phyloP scores from a whole-genome alignment of 208 protist genomes.

The Wallacemonas sp. region DNA sequence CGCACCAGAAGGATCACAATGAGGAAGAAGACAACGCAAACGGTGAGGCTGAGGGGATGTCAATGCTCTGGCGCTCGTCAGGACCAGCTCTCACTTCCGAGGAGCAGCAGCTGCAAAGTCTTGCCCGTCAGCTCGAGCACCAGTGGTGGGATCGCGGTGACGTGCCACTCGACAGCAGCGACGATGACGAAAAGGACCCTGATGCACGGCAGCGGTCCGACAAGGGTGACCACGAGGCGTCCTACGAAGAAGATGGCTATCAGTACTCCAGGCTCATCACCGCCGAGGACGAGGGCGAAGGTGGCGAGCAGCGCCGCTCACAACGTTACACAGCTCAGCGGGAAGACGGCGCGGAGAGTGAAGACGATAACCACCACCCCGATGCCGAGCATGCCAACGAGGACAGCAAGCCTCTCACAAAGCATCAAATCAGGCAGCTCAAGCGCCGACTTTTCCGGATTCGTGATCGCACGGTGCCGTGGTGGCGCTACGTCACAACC shows the following conservation, averaged over 20 bases:
- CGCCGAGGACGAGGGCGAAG: background rate
- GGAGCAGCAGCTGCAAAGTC: background rate
- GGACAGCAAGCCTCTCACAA: background rate
- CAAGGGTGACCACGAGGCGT: background rate
- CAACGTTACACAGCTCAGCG: too few relatives aligned
- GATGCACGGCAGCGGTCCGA: slow-evolving; percentile 8
- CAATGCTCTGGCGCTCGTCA: background rate
- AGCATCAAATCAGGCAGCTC: slow-evolving; percentile 8
- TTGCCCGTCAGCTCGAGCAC: background rate
- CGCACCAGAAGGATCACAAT: background rate
- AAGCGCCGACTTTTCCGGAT: slow-evolving; percentile 48
- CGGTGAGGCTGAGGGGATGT: background rate
- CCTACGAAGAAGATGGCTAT: slow-evolving; percentile 8
- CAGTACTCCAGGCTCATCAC: slow-evolving; percentile 5
- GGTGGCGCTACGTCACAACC: slow-evolving; percentile 85
- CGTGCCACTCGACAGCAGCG: slow-evolving; percentile 1
- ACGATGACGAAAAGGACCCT: slow-evolving; percentile 29
- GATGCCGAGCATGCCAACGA: background rate
- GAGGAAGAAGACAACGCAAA: background rate
- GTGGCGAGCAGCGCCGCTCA: background rate
- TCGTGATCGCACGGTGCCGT: slow-evolving; percentile 54
- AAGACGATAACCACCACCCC: background rate
- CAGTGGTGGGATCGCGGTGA: slow-evolving; percentile 19
- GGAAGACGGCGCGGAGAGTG: slow-evolving; percentile 6
- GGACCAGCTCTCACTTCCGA: background rate